A percentile compares a stretch with the other conserved stretches of the same genome.
These are phyloP conservation scores for Lactarius tabidus DNA, from an alignment of 768 basidiomycete genomes.

Conservation along the genomic window DNA sequence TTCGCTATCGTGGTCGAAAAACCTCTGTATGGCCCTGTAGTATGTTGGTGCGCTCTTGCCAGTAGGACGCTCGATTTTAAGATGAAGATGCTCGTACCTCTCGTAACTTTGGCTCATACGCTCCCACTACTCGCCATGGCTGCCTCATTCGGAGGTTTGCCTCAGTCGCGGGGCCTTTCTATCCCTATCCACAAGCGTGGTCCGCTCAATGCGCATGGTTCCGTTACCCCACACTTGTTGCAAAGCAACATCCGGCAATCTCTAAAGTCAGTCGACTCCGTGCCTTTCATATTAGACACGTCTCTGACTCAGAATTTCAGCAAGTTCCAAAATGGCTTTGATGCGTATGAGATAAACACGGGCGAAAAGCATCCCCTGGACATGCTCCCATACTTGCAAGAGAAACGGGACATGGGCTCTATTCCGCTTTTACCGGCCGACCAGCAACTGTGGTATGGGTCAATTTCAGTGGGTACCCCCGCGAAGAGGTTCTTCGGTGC, in stretches of 20 bases:
- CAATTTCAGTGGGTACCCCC: conserved; percentile 47
- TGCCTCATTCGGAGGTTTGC: neutral
- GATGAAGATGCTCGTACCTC: neutral
- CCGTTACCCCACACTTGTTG: neutral
- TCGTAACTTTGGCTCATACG: neutral
- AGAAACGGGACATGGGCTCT: conserved; percentile 32
- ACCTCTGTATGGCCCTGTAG: neutral
- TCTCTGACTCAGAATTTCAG: conserved; percentile 28
- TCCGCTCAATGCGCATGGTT: neutral
- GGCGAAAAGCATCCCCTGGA: conserved; percentile 39
- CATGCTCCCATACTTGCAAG: conserved; percentile 10
- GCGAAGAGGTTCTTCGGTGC: conserved; percentile 41
- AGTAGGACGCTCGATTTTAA: neutral
- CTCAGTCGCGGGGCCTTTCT: neutral
- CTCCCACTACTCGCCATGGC: neutral
- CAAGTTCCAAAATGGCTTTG: conserved; percentile 41
- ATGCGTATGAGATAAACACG: conserved; percentile 43
- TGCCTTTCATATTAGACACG: neutral
- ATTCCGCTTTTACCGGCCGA: conserved; percentile 37
- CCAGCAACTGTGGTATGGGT: conserved; percentile 43
- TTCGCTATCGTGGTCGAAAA: neutral
- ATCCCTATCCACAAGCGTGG: neutral
- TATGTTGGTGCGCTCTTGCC: neutral
- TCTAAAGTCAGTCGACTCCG: neutral
- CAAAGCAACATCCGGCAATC: neutral